Conservation (phyloP, 2,329 filamentous ascomycete species). For the Talaromyces rugulosus region DNA sequence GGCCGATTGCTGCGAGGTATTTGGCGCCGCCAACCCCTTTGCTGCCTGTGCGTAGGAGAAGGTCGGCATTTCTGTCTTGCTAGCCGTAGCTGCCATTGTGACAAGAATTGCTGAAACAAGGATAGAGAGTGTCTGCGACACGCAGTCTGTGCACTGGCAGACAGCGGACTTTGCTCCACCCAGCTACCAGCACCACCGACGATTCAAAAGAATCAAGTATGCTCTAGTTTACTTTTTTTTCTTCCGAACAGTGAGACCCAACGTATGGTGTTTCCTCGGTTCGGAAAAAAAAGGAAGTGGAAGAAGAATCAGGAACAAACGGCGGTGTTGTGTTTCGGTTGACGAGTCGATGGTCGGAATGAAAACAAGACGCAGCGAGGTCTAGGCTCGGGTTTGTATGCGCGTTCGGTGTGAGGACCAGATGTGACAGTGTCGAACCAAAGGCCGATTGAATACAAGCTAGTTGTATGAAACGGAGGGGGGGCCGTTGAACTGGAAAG, state of each 20-base stretch:
- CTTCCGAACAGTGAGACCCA: not conserved
- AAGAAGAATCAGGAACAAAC: not conserved
- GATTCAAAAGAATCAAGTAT: not conserved
- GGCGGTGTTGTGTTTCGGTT: not conserved
- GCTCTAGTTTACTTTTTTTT: not conserved
- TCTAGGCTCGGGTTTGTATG: not conserved
- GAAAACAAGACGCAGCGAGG: not conserved
- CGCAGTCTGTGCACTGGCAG: constrained; percentile 9
- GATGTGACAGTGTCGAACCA: not conserved
- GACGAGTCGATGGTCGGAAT: not conserved
- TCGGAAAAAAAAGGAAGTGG: not conserved
- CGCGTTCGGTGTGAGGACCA: not conserved
- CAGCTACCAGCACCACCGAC: constrained; percentile 13
- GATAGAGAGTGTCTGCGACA: not conserved
- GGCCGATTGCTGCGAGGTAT: constrained; percentile 41
- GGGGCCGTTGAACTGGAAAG: not conserved
- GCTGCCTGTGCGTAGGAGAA: constrained; percentile 97
- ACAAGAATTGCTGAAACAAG: constrained; percentile 3
- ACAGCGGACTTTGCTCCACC: constrained; percentile 10
- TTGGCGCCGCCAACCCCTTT: constrained; percentile 61
- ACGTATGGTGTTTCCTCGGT: not conserved
- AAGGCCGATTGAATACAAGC: not conserved
- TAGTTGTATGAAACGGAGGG: not conserved
- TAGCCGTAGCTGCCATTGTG: constrained; percentile 39
- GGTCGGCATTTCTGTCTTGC: constrained; percentile 47